Conservation (phyloP, 2,329 filamentous ascomycete genomes). For the Pseudogymnoascus sp. region DNA sequence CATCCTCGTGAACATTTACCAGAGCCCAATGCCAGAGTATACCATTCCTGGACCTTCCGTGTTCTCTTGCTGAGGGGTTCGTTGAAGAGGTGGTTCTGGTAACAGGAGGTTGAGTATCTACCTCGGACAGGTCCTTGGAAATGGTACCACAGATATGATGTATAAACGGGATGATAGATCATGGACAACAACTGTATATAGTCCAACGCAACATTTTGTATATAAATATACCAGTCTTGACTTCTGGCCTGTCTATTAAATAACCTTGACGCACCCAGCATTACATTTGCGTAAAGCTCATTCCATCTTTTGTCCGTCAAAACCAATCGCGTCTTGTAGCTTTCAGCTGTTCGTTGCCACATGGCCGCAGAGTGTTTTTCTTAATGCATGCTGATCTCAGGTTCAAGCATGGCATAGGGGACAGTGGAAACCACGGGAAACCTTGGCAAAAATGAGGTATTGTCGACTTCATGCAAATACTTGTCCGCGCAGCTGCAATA, state of each 20-base stretch:
- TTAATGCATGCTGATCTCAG: no score
- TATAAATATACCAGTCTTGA: not conserved
- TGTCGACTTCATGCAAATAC: no score
- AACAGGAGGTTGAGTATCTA: not conserved
- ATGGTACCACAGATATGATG: not conserved
- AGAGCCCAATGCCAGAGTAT: constrained; percentile 35
- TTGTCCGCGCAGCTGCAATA: no score
- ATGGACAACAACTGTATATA: not conserved
- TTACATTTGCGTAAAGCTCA: no score
- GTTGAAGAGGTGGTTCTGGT: not conserved
- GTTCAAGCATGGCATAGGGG: no score
- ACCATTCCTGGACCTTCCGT: constrained; percentile 35
- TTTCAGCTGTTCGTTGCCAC: no score
- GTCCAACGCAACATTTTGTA: not conserved
- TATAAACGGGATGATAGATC: not conserved
- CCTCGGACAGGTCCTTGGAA: not conserved
- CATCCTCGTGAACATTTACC: constrained; percentile 30
- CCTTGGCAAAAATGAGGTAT: no score
- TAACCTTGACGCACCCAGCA: not conserved
- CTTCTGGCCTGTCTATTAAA: not conserved
- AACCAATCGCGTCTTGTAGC: no score
- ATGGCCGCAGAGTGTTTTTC: no score
- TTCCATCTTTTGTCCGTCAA: no score
- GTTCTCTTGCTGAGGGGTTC: constrained; percentile 18
- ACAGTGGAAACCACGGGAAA: no score